A percentile compares a stretch with the other conserved stretches of the same genome.
phyloP scores from a whole-genome alignment of 495 filamentous ascomycete species.

The Xylaria grammica region DNA sequence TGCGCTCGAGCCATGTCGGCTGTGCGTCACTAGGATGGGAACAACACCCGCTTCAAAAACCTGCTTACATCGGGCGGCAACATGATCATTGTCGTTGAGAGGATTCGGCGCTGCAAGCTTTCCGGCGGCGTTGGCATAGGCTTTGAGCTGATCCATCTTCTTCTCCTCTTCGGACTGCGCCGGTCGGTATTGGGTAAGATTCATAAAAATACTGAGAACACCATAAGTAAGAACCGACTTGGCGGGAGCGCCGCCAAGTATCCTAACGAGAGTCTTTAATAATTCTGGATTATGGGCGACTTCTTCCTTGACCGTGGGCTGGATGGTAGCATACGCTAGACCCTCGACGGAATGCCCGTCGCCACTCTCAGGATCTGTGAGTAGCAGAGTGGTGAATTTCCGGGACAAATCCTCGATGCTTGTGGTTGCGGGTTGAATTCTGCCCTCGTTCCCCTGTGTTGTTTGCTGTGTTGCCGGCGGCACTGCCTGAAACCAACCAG shows the following conservation, averaged over 20 bases:
- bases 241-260: conserved; percentile 61
- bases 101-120: conserved; percentile 65
- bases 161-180: conserved; percentile 88
- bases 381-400: conserved; percentile 78
- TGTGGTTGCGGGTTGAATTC: conserved; percentile 55
- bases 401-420: conserved; percentile 74
- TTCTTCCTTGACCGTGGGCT: conserved; percentile 80
- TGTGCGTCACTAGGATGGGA: conserved; percentile 71
- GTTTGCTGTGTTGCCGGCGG: conserved; percentile 42
- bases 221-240: conserved; percentile 81
- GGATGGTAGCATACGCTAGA: conserved; percentile 87
- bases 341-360: conserved; percentile 80
- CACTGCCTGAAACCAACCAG: conserved; percentile 56
- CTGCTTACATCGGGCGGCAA: conserved; percentile 73
- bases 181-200: conserved; percentile 82
- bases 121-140: conserved; percentile 84
- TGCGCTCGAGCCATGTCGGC: conserved; percentile 66
- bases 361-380: conserved; percentile 61
- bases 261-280: conserved; percentile 67
- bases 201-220: conserved; percentile 78
- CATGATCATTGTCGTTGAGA: conserved; percentile 73
- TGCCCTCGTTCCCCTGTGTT: conserved; percentile 47
- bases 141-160: conserved; percentile 85
- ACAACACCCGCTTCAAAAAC: conserved; percentile 79
- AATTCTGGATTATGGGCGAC: conserved; percentile 70